These are phyloP conservation scores for Thyridium curvatum DNA, from an alignment of 2,329 filamentous ascomycete genomes.

Conservation along the genomic window DNA sequence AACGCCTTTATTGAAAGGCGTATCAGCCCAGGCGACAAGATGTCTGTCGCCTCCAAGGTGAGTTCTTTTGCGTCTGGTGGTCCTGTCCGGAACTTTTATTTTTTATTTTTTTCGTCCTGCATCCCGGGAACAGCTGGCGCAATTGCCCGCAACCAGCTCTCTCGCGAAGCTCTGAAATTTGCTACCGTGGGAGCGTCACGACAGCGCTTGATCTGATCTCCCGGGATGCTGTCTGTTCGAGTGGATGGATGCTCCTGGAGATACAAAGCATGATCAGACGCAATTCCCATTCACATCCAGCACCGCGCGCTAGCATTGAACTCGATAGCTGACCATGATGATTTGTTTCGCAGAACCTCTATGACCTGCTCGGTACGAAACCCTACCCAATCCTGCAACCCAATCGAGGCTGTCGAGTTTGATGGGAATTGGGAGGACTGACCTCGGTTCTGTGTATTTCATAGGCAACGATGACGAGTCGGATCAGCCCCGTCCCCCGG, in stretches of 20 bases:
- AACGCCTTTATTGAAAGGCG: slow-evolving; percentile 34
- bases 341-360: slow-evolving; percentile 67
- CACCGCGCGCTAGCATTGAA: too few species aligned
- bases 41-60: slow-evolving; percentile 59
- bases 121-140: too few species aligned
- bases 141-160: too few species aligned
- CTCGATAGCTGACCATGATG: slow-evolving; percentile 16
- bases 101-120: not conserved
- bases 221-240: too few species aligned
- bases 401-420: not conserved
- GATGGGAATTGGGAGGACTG: slow-evolving; percentile 1
- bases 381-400: slow-evolving; percentile 11
- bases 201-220: too few species aligned
- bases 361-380: slow-evolving; percentile 90
- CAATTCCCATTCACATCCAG: too few species aligned
- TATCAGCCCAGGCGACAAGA: slow-evolving; percentile 47
- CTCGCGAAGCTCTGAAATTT: slow-evolving; percentile 1
- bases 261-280: too few species aligned
- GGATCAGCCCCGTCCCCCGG: slow-evolving; percentile 73
- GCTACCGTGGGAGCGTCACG: not conserved
- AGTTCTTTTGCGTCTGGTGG: slow-evolving; percentile 16
- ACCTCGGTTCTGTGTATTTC: slow-evolving; percentile 6
- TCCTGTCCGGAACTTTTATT: slow-evolving; percentile 1
- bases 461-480: slow-evolving; percentile 57
- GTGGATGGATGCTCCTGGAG: too few species aligned